These are phyloP conservation scores for Berberis vulgaris DNA, from an alignment of 164 flowering plant genomes.

Conservation along the genomic window DNA sequence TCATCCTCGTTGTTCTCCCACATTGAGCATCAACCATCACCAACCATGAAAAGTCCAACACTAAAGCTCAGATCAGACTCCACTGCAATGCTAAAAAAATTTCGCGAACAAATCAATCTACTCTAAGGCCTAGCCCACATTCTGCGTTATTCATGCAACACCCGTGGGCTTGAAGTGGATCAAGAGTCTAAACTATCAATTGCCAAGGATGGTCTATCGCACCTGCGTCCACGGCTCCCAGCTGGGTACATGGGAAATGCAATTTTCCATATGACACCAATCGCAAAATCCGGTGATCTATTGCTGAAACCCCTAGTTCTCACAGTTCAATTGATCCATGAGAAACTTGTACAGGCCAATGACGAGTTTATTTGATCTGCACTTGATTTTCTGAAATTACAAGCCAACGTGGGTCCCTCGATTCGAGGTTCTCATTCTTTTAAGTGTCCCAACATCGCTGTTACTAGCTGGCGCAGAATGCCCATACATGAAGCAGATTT, in stretches of 20 bases:
- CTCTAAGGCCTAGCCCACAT: slow-evolving; percentile 58
- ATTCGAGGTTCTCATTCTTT: slow-evolving; percentile 57
- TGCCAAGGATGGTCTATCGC: slow-evolving; percentile 47
- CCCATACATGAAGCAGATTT: slow-evolving; percentile 70
- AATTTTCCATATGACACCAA: slow-evolving; percentile 49
- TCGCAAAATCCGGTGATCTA: slow-evolving; percentile 41
- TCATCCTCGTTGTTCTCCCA: neutral
- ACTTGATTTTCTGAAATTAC: slow-evolving; percentile 58
- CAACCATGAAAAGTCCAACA: neutral
- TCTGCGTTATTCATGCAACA: slow-evolving; percentile 46
- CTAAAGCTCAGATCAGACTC: neutral
- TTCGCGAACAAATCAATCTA: slow-evolving; percentile 33
- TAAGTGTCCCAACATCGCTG: slow-evolving; percentile 47
- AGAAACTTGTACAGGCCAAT: slow-evolving; percentile 44
- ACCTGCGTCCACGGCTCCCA: slow-evolving; percentile 48
- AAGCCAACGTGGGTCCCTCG: slow-evolving; percentile 40
- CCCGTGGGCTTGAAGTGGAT: slow-evolving; percentile 39
- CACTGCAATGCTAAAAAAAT: slow-evolving; percentile 37
- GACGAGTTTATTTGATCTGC: slow-evolving; percentile 60
- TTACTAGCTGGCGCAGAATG: slow-evolving; percentile 57
- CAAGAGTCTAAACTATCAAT: slow-evolving; percentile 54
- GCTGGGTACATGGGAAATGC: slow-evolving; percentile 63
- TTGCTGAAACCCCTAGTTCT: slow-evolving; percentile 39
- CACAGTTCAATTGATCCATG: slow-evolving; percentile 39
- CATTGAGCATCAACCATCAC: neutral